phyloP scores from a whole-genome alignment of 495 filamentous ascomycete species.

The Clohesyomyces aquaticus region DNA sequence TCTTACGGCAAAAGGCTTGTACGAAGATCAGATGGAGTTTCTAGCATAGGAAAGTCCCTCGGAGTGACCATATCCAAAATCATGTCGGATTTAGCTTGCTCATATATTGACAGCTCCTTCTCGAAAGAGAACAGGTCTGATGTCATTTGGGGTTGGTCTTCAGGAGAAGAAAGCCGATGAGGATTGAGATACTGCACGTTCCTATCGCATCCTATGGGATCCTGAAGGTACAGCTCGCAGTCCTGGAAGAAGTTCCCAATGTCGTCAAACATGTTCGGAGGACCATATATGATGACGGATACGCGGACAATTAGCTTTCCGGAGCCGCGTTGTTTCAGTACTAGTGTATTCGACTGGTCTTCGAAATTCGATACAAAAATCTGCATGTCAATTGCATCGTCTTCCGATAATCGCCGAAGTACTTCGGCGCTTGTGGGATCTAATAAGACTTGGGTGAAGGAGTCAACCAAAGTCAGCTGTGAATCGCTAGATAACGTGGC shows the following conservation, averaged over 20 bases:
- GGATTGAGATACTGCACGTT: slow-evolving; percentile 27
- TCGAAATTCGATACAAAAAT: background rate
- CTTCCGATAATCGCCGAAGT: background rate
- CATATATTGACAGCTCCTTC: background rate
- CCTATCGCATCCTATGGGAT: slow-evolving; percentile 23
- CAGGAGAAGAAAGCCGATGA: slow-evolving; percentile 11
- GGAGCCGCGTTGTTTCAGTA: background rate
- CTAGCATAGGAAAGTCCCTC: background rate
- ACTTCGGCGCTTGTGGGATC: background rate
- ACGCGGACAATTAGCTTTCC: background rate
- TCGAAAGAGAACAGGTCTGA: background rate
- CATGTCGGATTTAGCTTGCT: background rate
- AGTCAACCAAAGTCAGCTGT: background rate
- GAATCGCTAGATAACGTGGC: background rate
- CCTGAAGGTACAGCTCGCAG: slow-evolving; percentile 18
- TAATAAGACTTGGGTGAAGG: background rate
- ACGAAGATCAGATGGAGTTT: background rate
- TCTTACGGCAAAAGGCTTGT: background rate
- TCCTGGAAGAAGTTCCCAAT: slow-evolving; percentile 12
- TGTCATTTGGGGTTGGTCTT: slow-evolving; percentile 10
- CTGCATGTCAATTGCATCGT: background rate
- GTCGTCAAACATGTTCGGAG: background rate
- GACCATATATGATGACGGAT: slow-evolving; percentile 12
- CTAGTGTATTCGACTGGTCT: background rate
- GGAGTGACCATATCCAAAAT: background rate